Percentiles rank a stretch among this genome's conserved stretches.
These are phyloP conservation scores for Linum lewisii DNA, from an alignment of 345 rosid species.

Conservation along the genomic window DNA sequence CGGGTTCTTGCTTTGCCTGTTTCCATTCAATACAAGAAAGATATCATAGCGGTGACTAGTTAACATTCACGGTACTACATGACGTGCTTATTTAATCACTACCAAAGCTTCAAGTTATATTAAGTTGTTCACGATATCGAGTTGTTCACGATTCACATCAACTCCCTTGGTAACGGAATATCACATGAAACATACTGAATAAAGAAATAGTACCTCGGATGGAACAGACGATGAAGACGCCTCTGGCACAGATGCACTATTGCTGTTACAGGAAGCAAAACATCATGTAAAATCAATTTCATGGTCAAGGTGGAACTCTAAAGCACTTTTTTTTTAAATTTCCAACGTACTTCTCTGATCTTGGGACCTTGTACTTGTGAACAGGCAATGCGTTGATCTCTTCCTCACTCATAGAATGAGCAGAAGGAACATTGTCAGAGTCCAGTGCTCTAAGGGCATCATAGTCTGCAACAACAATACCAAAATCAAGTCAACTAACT, in stretches of 20 bases:
- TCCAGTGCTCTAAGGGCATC: constrained; percentile 91
- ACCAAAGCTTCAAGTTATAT: no score
- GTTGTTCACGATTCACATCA: no score
- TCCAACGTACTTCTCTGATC: constrained; percentile 33
- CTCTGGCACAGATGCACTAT: constrained; percentile 26
- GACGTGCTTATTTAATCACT: no score
- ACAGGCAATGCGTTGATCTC: constrained; percentile 91
- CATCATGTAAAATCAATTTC: background rate
- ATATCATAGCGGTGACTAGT: no score
- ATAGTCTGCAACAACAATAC: constrained; percentile 5
- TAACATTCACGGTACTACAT: no score
- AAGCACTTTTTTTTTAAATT: background rate
- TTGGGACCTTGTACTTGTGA: constrained; percentile 61
- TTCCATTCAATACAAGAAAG: background rate
- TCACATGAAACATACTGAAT: no score
- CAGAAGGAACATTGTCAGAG: constrained; percentile 51
- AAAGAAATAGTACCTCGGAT: constrained; percentile 34
- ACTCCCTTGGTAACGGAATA: no score
- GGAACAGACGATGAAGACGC: constrained; percentile 34
- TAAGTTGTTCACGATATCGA: no score
- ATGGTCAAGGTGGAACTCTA: background rate
- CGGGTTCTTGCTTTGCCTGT: constrained; percentile 39
- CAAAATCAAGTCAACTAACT: background rate
- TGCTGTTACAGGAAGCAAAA: constrained; percentile 20
- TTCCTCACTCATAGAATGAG: constrained; percentile 82